Percentiles rank a stretch among this genome's conserved stretches.
Evolutionary conservation across 441 rosid genomes (phyloP).

Genomic region (Cnidoscolus chayamansa): DNA sequence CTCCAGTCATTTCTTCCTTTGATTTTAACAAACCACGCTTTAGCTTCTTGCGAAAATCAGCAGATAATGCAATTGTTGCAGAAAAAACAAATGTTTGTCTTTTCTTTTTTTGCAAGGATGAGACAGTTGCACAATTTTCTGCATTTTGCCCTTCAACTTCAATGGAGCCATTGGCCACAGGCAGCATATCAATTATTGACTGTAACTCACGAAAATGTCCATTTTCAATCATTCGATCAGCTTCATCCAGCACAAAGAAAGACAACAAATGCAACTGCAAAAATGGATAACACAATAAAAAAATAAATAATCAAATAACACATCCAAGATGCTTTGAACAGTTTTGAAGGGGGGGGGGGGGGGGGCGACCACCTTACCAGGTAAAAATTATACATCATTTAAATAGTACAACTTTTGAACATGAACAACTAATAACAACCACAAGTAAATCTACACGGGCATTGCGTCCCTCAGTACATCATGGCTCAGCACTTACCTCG

Average conservation of each 20-base stretch:
- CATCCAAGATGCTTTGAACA: not conserved
- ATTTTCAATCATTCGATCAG: slow-evolving; percentile 94
- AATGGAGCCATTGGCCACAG: slow-evolving; percentile 41
- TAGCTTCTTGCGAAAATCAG: slow-evolving; percentile 92
- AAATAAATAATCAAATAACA: not conserved
- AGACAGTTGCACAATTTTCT: slow-evolving; percentile 50
- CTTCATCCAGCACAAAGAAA: slow-evolving; percentile 98
- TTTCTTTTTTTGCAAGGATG: slow-evolving; percentile 72
- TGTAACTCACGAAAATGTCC: slow-evolving; percentile 96
- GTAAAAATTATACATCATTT: not conserved
- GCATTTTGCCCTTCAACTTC: slow-evolving; percentile 49
- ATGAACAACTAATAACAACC: not conserved
- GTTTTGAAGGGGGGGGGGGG: not conserved
- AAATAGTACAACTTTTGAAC: not conserved
- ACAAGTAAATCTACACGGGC: not conserved
- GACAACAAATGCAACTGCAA: slow-evolving; percentile 88
- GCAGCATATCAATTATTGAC: slow-evolving; percentile 93
- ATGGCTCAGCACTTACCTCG: slow-evolving; percentile 53
- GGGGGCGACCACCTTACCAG: not conserved
- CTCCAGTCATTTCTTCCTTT: slow-evolving; percentile 54
- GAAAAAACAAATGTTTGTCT: slow-evolving; percentile 95
- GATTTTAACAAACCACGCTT: slow-evolving; percentile 62
- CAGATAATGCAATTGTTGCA: slow-evolving; percentile 87
- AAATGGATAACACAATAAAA: slow-evolving; percentile 2
- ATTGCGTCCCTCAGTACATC: not conserved